Base-by-base conservation (phyloP, 495 filamentous ascomycete genomes). In the Penicillium samsonianum region DNA sequence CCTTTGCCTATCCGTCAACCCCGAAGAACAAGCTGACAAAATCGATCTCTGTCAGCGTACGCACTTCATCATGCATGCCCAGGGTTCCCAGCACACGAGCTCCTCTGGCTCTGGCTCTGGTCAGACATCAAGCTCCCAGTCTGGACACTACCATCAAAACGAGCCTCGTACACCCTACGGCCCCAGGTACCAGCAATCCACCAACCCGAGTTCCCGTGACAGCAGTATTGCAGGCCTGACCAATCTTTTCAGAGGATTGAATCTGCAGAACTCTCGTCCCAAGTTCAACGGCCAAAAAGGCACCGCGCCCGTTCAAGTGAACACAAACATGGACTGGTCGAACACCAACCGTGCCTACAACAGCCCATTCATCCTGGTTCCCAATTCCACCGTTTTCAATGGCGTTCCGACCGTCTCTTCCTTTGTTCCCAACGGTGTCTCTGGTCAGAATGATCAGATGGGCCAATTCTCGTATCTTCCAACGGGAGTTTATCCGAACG, bases 41-140 rank as follows among this genome's bases (percentile, higher is more conserved):
- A 16, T 19, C 5, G 8, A n/a, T 26, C 2, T 46, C 2, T 17
- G 11, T 16, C 20, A 55, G 42, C 20, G 22, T 14, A 26, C 14
- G 12, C 66, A 16, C 23, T 17, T 30, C 50, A 72, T 57, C 58
- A 73, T 73, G 77, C 76, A 68, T 67, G 73, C 68, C 59, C 74
- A 70, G 63, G 26, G 37, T 43, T 59, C 55, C 17, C 64, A 57
- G 25, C 53, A 59, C 22, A 50, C 61, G 70, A 73, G 72, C 68
- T 55, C 72, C n/a, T 61, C 65, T 45, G 69, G 77, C 16, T 61
- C 65, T 40, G 69, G 77, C 19, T 67, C 72, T 44, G 61, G 60
- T 56, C 73, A 69, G 45, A 51, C 50, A 44, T 49, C 60, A 30
- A 61, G 50, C 35, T 45, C 45, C 14, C 66, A 67, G 60, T 52